A percentile compares a stretch with the other conserved stretches of the same genome.
Evolutionary conservation across 148 eudicot species (phyloP).

Genomic region (Pouteria glomerata): DNA sequence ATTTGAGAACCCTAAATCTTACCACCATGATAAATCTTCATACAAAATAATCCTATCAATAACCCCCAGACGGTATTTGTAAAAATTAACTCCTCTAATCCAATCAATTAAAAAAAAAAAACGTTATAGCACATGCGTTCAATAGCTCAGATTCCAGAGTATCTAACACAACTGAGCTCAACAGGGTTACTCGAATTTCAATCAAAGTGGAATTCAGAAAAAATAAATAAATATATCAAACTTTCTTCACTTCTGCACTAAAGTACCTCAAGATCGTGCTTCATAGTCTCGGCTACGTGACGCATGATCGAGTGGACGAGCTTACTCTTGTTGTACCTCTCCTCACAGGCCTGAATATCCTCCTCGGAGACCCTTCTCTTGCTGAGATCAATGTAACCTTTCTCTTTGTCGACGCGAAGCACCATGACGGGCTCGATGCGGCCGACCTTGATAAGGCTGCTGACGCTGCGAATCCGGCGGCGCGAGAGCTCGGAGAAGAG

Average conservation of each 20-base stretch:
- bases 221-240: too few relatives aligned
- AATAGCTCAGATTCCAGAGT: too few relatives aligned
- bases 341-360: constrained; percentile 84
- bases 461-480: constrained; percentile 83
- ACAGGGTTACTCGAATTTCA: too few relatives aligned
- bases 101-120: too few relatives aligned
- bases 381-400: constrained; percentile 90
- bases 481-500: constrained; percentile 89
- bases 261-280: constrained; percentile 67
- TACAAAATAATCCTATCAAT: neutral
- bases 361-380: constrained; percentile 88
- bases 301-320: constrained; percentile 98
- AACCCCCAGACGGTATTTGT: neutral
- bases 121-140: too few relatives aligned
- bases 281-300: constrained; percentile 83
- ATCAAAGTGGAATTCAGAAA: too few relatives aligned
- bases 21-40: neutral
- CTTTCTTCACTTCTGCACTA: too few relatives aligned
- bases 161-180: too few relatives aligned
- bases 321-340: constrained; percentile 91
- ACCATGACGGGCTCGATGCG: constrained; percentile 96
- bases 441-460: constrained; percentile 87
- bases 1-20: too few relatives aligned
- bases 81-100: too few relatives aligned
- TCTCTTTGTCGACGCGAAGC: constrained; percentile 73